A percentile compares a stretch with the other conserved stretches of the same genome.
Conservation (phyloP, 192 early-diverging fungal species). For the Irineochytrium annulatum region DNA sequence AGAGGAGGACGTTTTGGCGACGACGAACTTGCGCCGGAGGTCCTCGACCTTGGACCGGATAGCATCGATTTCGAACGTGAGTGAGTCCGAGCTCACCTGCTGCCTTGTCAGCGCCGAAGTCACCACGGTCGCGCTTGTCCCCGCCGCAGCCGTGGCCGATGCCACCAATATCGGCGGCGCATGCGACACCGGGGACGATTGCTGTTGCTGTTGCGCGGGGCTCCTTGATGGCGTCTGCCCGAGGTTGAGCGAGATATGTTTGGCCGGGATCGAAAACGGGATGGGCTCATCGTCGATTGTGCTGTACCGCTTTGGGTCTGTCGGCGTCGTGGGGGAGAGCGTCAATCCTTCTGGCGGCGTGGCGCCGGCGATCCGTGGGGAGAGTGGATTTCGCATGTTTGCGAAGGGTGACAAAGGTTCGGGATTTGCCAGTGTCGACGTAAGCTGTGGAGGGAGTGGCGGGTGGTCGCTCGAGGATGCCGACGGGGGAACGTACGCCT, state of each 20-base stretch:
- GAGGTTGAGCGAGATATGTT: neutral
- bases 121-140: neutral
- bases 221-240: neutral
- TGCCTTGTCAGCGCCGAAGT: neutral
- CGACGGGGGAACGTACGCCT: neutral
- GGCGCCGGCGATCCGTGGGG: neutral
- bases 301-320: neutral
- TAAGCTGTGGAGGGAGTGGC: neutral
- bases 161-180: neutral
- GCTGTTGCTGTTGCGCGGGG: neutral
- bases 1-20: neutral
- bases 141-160: neutral
- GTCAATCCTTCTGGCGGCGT: neutral
- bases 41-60: conserved; percentile 1
- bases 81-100: conserved; percentile 2
- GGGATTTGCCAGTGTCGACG: too few species aligned
- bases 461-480: neutral
- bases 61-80: conserved; percentile 1
- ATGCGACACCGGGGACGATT: too few species aligned
- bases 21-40: neutral
- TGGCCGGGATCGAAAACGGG: neutral
- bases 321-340: neutral
- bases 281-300: neutral
- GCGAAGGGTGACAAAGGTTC: too few species aligned
- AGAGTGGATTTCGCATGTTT: too few species aligned